Base-by-base conservation (phyloP, 2,329 filamentous ascomycete genomes). In the Albophoma yamanashiensis region DNA sequence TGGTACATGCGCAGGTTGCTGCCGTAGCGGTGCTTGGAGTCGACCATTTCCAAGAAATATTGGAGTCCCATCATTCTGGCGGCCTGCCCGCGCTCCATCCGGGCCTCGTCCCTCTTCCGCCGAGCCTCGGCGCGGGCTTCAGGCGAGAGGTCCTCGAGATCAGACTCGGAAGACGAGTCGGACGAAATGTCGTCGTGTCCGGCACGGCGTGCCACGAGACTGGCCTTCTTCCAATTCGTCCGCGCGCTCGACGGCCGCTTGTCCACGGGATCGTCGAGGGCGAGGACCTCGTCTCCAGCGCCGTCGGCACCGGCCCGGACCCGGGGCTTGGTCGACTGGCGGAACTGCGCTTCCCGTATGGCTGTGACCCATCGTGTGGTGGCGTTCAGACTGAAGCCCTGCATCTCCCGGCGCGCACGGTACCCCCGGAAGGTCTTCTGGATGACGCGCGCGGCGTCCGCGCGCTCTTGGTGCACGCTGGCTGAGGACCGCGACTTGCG, bases 21-120 rank as follows among this genome's bases (percentile, higher is more conserved):
- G 4, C 92, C 92, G 68, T 96, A 95, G 4, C 92, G 84, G 70
- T 97, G 92, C 72, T 95, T 92, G 55, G 86, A 76, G 70, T 94
- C 89, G 9, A 93, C 87, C 88, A 96, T 92, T 68, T 96, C 83
- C 15, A 86, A 78, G 64, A 94, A 96, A 70, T 96, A 96, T 68
- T 90, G 88, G 42, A 95, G 72, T 22, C 91, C 90, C 89, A 96
- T 93, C 71, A 85, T 87, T 71, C 87, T 89, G 1, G 90, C 86
- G 6, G 83, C 84, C 65, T 85, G 83, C 62, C 85, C 84, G 42
- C 86, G 79, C 66, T 82, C 78, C 0, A 75, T 75, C 68, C 82
- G 84, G 60, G 80, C 75, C 65, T 83, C 76, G 11, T 78, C 70
- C 59, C 77, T 76, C 55, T 73, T 70, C 59, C 74, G 74, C 56